phyloP scores from a whole-genome alignment of 73 alveolate species.

The Paramecium tetraurelia region DNA sequence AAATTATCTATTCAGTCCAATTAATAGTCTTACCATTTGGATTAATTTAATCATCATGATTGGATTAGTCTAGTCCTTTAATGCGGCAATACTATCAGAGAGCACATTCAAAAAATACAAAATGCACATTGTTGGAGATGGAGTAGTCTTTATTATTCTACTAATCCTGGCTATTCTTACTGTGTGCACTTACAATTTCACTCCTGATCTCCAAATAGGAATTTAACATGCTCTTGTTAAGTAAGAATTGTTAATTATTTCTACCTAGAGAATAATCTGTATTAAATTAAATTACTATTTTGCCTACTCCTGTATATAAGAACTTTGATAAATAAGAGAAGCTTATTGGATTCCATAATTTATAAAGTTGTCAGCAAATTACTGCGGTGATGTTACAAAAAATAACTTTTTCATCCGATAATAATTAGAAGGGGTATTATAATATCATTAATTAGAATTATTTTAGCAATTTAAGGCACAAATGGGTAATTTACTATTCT shows the following conservation, averaged over 20 bases:
- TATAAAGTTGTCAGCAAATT: background rate
- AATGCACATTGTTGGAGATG: background rate
- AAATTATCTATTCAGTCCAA: background rate
- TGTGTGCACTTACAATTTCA: background rate
- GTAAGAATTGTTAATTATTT: background rate
- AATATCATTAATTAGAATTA: background rate
- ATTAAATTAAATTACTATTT: background rate
- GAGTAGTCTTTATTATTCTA: background rate
- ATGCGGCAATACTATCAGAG: background rate
- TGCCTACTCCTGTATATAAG: background rate
- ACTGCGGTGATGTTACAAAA: background rate
- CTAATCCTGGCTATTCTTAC: background rate
- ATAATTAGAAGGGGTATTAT: background rate
- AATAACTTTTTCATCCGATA: background rate
- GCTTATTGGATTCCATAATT: background rate
- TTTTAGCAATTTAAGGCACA: constrained; percentile 7
- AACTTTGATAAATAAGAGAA: background rate
- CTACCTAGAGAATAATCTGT: background rate
- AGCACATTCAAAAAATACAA: background rate
- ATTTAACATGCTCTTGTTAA: background rate
- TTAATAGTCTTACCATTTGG: background rate
- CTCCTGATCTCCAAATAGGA: background rate
- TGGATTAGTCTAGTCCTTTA: background rate
- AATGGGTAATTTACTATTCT: background rate
- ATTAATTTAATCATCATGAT: background rate